Base-by-base conservation (phyloP, 441 rosid species). In the Gossypium gossypioides region DNA sequence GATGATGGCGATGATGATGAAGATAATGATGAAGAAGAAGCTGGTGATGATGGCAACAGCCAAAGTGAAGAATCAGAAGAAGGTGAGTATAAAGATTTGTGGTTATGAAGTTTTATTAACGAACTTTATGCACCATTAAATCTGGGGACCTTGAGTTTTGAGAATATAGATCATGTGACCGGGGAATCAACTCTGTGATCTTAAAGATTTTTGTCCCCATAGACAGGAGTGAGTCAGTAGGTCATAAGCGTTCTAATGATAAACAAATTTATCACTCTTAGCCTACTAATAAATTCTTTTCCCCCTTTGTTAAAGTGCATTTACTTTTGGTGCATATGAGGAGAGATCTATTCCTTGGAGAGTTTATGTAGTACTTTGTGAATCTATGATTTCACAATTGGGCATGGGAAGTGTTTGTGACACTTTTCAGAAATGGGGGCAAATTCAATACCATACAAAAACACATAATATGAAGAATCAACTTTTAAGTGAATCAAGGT, bases 31-130 rank as follows among this genome's bases (percentile, higher is more conserved):
- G 83, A 82, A 0, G 83, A 79, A 12, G 86, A 77, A 4, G 77
- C 72, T 2, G 79, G 75, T 10, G 77, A 78, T 6, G 81, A 65
- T 3, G 69, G 78, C 71, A 81, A 75, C 70, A 81, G 86, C 73
- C 83, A 81, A 69, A 82, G 88, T 75, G 89, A 84, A 66, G 86
- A 84, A 51, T 46, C 42, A 3, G 76, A 83, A 32, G 86, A 77
- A 42, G 89, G 88, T 87, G 74, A 80, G 81, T 74, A 44, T 76
- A 52, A 3, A 51, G 37, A 37, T 57, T 48, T 24, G 29, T 16
- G 52, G 29, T 58, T 75, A 55, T 68, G 18, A 50, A 68, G 25
- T 69, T 56, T 18, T 37, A 40, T 70, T 19, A 58, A 13, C 32
- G 42, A 37, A 21, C 50, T 40, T 46, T 27, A 54, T 22, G 50